phyloP scores from a whole-genome alignment of 2,329 filamentous ascomycete genomes.

The Colletotrichum camelliae region DNA sequence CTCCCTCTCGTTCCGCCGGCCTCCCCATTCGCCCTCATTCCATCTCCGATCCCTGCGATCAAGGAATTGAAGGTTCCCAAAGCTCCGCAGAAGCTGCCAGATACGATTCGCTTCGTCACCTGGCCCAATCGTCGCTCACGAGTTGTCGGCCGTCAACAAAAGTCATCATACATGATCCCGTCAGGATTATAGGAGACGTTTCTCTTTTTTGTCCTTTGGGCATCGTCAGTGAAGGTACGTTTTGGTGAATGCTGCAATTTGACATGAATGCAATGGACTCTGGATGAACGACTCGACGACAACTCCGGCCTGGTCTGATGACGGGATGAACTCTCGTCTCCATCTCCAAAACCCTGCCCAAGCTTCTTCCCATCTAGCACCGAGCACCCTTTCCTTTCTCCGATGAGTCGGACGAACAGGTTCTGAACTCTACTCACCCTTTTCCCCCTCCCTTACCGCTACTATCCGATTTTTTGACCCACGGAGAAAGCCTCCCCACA shows the following conservation, averaged over 20 bases:
- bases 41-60: neutral
- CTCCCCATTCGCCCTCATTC: slow-evolving; percentile 18
- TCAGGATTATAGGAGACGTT: slow-evolving; percentile 15
- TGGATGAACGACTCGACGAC: neutral
- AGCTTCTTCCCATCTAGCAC: slow-evolving; percentile 4
- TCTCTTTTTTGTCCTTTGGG: neutral
- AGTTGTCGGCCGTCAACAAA: neutral
- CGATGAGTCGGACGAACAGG: slow-evolving; percentile 19
- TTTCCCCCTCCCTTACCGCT: slow-evolving; percentile 47
- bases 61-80: slow-evolving; percentile 26
- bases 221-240: slow-evolving; percentile 23
- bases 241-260: slow-evolving; percentile 1
- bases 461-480: slow-evolving; percentile 27
- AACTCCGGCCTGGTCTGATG: neutral
- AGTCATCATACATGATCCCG: slow-evolving; percentile 18
- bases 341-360: neutral
- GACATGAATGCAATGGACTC: neutral
- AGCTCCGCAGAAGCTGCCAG: neutral
- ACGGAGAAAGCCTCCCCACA: slow-evolving; percentile 42
- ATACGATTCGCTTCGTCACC: slow-evolving; percentile 3
- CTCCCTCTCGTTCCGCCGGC: slow-evolving; percentile 38
- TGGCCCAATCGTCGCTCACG: neutral
- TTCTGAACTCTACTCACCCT: slow-evolving; percentile 27
- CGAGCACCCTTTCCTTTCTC: slow-evolving; percentile 18
- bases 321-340: slow-evolving; percentile 12